phyloP scores from a whole-genome alignment of 805 yeast genomes.

The Yarrowia sp. region DNA sequence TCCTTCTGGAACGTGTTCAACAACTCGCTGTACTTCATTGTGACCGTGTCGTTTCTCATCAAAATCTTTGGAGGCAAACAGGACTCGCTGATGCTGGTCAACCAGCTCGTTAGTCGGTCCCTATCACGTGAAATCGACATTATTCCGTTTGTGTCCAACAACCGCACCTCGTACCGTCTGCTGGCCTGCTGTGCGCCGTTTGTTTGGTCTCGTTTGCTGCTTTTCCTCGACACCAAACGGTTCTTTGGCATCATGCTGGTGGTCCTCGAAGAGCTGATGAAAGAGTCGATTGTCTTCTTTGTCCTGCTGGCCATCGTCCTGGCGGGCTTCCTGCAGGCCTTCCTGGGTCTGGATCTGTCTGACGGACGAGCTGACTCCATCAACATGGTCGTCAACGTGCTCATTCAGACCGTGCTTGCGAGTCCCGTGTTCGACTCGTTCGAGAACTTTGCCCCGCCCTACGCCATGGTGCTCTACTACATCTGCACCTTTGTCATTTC shows the following conservation, averaged over 20 bases:
- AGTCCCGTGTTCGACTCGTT: conserved; percentile 75
- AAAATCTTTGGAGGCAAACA: conserved; percentile 8
- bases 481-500: conserved; percentile 76
- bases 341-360: conserved; percentile 83
- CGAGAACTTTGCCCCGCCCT: conserved; percentile 79
- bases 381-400: conserved; percentile 62
- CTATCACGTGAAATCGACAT: conserved; percentile 1
- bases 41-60: conserved; percentile 46
- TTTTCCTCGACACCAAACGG: conserved; percentile 77
- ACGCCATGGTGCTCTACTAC: conserved; percentile 80
- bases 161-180: conserved; percentile 67
- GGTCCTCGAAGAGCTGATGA: conserved; percentile 83
- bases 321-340: conserved; percentile 84
- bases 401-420: conserved; percentile 76
- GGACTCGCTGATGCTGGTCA: not conserved
- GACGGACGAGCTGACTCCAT: conserved; percentile 86
- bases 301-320: conserved; percentile 72
- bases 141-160: conserved; percentile 48
- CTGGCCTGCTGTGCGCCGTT: conserved; percentile 84
- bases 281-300: conserved; percentile 83
- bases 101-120: not conserved
- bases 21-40: conserved; percentile 67
- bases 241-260: conserved; percentile 91
- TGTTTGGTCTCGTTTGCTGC: conserved; percentile 80
- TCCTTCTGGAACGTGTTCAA: conserved; percentile 84